Conservation (phyloP, 1,139 yeast species). For the Debaryomyces udenii region DNA sequence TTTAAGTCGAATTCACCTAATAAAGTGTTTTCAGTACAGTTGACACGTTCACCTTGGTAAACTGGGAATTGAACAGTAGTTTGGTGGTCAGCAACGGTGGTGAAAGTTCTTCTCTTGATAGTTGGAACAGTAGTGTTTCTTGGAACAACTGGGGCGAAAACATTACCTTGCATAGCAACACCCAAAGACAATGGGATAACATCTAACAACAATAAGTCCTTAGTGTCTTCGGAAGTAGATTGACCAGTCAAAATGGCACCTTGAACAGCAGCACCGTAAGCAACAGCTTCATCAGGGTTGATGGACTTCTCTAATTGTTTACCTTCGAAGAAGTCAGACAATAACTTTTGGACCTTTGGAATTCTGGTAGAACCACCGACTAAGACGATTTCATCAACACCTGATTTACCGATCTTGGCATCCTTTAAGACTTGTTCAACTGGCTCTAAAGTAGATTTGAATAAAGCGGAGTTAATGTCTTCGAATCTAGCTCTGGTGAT, state of each 20-base stretch:
- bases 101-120: constrained; percentile 99
- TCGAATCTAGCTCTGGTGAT: constrained; percentile 99
- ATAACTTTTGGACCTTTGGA: constrained; percentile 97
- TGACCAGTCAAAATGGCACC: constrained; percentile 99
- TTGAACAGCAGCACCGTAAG: constrained; percentile 99
- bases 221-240: constrained; percentile 95
- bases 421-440: constrained; percentile 98
- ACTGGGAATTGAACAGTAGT: constrained; percentile 99
- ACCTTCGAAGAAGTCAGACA: constrained; percentile 98
- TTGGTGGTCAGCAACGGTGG: constrained; percentile 99
- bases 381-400: constrained; percentile 92
- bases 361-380: constrained; percentile 99
- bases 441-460: constrained; percentile 95
- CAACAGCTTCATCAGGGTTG: constrained; percentile 99
- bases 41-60: constrained; percentile 99
- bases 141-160: constrained; percentile 98
- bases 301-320: constrained; percentile 94
- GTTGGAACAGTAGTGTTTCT: constrained; percentile 99
- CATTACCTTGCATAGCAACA: constrained; percentile 99
- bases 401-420: constrained; percentile 86
- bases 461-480: constrained; percentile 93
- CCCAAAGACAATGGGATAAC: constrained; percentile 98
- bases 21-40: constrained; percentile 98
- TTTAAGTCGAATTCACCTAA: constrained; percentile 99
- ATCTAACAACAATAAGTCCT: constrained; percentile 95